These are phyloP conservation scores for Stemphylium beticola DNA, from an alignment of 2,329 filamentous ascomycete species.

Conservation along the genomic window DNA sequence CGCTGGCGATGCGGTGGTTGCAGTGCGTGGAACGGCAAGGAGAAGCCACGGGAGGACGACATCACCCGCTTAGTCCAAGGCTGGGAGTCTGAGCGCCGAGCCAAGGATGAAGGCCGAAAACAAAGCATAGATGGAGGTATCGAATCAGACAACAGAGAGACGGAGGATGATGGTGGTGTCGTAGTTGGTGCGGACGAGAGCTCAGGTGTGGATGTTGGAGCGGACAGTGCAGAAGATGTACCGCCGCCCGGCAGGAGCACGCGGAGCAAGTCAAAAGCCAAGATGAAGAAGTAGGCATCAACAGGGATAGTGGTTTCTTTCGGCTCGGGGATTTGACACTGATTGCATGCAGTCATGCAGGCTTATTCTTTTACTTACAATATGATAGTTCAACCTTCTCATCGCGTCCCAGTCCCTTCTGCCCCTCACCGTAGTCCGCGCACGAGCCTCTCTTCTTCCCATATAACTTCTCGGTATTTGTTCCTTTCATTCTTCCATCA, in stretches of 20 bases:
- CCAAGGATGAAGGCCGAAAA: conserved; percentile 25
- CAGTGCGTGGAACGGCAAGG: conserved; percentile 78
- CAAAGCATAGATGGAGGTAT: conserved; percentile 16
- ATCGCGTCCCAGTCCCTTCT: too few relatives aligned
- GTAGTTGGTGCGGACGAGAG: conserved; percentile 24
- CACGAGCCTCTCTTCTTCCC: too few relatives aligned
- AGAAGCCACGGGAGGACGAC: conserved; percentile 77
- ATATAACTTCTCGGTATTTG: too few relatives aligned
- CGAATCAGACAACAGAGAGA: conserved; percentile 32
- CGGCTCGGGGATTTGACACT: too few relatives aligned
- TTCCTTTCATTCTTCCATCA: too few relatives aligned
- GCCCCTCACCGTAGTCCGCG: too few relatives aligned
- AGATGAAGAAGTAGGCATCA: conserved; percentile 44
- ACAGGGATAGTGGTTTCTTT: neutral
- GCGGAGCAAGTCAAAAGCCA: conserved; percentile 51
- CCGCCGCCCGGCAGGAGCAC: conserved; percentile 47
- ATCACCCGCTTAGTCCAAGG: conserved; percentile 51
- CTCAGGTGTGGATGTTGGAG: conserved; percentile 27
- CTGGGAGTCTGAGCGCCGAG: conserved; percentile 61
- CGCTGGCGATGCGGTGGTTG: conserved; percentile 91
- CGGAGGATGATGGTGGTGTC: conserved; percentile 28
- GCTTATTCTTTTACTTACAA: too few relatives aligned
- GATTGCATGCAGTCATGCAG: too few relatives aligned
- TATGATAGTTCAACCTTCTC: too few relatives aligned
- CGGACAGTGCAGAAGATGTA: conserved; percentile 28